Percentiles rank a stretch among this genome's conserved stretches.
Evolutionary conservation across 257 asterid genomes (phyloP).

Genomic region (Solanum chiquidenum): DNA sequence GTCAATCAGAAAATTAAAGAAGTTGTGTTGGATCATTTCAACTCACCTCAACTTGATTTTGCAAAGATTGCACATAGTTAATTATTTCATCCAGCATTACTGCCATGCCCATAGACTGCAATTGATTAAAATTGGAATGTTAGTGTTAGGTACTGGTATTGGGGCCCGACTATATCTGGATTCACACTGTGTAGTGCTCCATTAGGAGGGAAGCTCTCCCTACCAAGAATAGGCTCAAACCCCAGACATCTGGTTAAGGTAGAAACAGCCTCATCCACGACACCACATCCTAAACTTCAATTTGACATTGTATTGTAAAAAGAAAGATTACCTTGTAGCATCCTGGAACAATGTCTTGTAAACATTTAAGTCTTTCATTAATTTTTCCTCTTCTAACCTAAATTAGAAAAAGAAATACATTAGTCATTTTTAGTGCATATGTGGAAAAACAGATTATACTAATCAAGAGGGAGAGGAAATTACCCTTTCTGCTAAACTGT

Average conservation of each 20-base stretch:
- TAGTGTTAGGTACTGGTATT: neutral
- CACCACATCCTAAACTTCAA: neutral
- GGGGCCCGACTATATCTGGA: neutral
- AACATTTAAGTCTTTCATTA: slow-evolving; percentile 63
- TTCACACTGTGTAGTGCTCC: neutral
- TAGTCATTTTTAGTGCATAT: neutral
- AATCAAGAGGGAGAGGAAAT: neutral
- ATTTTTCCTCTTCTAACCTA: slow-evolving; percentile 86
- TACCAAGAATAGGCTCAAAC: neutral
- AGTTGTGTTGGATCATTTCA: neutral
- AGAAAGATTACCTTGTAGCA: slow-evolving; percentile 55
- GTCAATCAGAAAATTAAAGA: neutral
- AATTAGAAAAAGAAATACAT: neutral
- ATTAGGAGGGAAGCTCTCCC: neutral
- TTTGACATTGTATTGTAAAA: neutral
- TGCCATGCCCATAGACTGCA: slow-evolving; percentile 95
- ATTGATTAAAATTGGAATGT: neutral
- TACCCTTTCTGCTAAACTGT: neutral
- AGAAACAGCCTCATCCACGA: neutral
- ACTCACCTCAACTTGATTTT: slow-evolving; percentile 82
- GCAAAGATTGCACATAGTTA: slow-evolving; percentile 77
- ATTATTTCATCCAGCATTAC: slow-evolving; percentile 87
- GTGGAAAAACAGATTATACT: neutral
- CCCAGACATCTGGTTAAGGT: too few species aligned
- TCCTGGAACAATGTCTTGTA: slow-evolving; percentile 92